These are phyloP conservation scores for Starmera pachycereana DNA, from an alignment of 805 yeast genomes.

Conservation along the genomic window DNA sequence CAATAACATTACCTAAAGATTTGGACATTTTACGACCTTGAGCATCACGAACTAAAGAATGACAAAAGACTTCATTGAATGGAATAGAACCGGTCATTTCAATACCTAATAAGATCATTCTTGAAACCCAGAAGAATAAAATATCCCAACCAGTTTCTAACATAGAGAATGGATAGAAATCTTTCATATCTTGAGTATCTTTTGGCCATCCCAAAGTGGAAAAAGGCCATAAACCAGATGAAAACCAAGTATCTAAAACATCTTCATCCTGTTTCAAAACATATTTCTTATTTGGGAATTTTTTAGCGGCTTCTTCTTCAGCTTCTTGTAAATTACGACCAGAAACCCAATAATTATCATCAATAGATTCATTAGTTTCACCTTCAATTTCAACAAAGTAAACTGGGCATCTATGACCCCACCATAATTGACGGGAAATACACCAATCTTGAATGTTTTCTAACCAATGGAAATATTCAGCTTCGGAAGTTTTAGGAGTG, in stretches of 20 bases:
- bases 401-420: conserved; percentile 98
- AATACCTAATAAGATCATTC: conserved; percentile 89
- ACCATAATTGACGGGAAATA: conserved; percentile 88
- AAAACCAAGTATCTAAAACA: conserved; percentile 97
- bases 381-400: conserved; percentile 82
- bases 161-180: conserved; percentile 85
- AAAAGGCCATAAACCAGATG: conserved; percentile 97
- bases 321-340: conserved; percentile 85
- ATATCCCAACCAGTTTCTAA: conserved; percentile 99
- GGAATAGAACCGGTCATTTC: conserved; percentile 89
- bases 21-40: conserved; percentile 99
- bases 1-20: conserved; percentile 92
- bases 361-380: conserved; percentile 40
- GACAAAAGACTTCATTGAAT: conserved; percentile 95
- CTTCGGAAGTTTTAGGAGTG: conserved; percentile 81
- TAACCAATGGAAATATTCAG: conserved; percentile 92
- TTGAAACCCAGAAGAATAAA: conserved; percentile 95
- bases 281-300: conserved; percentile 61
- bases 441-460: conserved; percentile 98
- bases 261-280: conserved; percentile 93
- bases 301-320: conserved; percentile 60
- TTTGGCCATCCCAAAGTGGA: conserved; percentile 96
- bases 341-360: conserved; percentile 80
- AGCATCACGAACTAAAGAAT: conserved; percentile 96
- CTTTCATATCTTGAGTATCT: conserved; percentile 58